Percentiles rank a stretch among this genome's conserved stretches.
phyloP scores from a whole-genome alignment of 805 yeast species.

The Saccharomycopsis fibuligera region DNA sequence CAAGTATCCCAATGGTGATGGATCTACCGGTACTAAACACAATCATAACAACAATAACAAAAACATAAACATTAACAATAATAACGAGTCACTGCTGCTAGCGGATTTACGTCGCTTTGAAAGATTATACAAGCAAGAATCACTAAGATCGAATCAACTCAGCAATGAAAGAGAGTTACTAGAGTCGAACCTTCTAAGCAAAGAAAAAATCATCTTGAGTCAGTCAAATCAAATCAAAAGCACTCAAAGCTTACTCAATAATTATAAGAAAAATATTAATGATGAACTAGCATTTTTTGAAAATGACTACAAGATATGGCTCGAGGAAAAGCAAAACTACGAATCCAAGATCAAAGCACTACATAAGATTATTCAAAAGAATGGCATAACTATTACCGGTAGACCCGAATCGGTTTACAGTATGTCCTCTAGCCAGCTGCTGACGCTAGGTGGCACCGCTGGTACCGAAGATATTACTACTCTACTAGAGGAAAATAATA shows the following conservation, averaged over 20 bases:
- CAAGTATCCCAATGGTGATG: neutral
- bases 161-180: slow-evolving; percentile 14
- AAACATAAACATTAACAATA: neutral
- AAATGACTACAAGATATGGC: slow-evolving; percentile 17
- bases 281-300: slow-evolving; percentile 13
- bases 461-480: neutral
- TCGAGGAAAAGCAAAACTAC: slow-evolving; percentile 16
- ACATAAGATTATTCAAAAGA: neutral
- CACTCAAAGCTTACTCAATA: slow-evolving; percentile 6
- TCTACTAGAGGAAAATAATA: slow-evolving; percentile 5
- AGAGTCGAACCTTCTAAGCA: slow-evolving; percentile 10
- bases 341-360: slow-evolving; percentile 12
- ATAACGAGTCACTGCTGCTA: neutral
- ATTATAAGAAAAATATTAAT: slow-evolving; percentile 11
- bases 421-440: neutral
- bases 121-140: slow-evolving; percentile 8
- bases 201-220: slow-evolving; percentile 15
- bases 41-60: neutral
- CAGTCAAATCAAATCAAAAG: slow-evolving; percentile 12
- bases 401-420: slow-evolving; percentile 1
- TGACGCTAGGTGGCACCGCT: neutral
- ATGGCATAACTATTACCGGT: neutral
- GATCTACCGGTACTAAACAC: neutral
- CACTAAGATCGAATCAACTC: slow-evolving; percentile 6
- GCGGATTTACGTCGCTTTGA: neutral